Conservation (phyloP, 2,329 filamentous ascomycete species). For the Aspergillus cejpii region DNA sequence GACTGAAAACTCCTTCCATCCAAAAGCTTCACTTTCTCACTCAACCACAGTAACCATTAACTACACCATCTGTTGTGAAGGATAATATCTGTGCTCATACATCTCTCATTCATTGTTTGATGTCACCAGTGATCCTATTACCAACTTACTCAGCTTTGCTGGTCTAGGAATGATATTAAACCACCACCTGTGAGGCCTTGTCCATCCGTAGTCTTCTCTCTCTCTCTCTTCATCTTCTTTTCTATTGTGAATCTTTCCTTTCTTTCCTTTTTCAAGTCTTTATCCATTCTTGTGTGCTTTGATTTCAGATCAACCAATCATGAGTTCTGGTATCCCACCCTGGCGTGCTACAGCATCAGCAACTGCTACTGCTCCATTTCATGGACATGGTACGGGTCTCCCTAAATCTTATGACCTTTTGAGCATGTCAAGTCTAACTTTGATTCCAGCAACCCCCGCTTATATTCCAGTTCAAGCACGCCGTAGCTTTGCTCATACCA, state of each 20-base stretch:
- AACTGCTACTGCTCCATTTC: slow-evolving; percentile 25
- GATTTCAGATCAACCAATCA: slow-evolving; percentile 19
- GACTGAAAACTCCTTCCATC: not conserved
- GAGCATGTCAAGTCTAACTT: slow-evolving; percentile 13
- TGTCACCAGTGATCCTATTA: not conserved
- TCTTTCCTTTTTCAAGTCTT: slow-evolving; percentile 8
- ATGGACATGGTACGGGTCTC: slow-evolving; percentile 28
- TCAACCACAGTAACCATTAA: not conserved
- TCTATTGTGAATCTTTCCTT: slow-evolving; percentile 11
- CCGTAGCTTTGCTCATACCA: slow-evolving; percentile 50
- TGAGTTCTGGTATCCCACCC: slow-evolving; percentile 37
- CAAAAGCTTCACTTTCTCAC: not conserved
- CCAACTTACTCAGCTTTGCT: not conserved
- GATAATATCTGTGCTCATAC: not conserved
- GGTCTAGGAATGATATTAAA: slow-evolving; percentile 8
- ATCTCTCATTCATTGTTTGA: not conserved
- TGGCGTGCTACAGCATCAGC: slow-evolving; percentile 34
- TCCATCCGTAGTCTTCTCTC: not conserved
- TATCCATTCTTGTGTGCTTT: slow-evolving; percentile 11
- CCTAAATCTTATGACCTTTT: not conserved
- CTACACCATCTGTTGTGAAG: not conserved
- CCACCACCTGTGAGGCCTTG: slow-evolving; percentile 1
- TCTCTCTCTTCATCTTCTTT: slow-evolving; percentile 8
- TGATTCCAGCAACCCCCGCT: slow-evolving; percentile 43
- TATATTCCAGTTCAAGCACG: slow-evolving; percentile 58